A percentile compares a stretch with the other conserved stretches of the same genome.
Conservation (phyloP, 176 grass and related monocot species). For the Rhipidocladum racemiflorum region DNA sequence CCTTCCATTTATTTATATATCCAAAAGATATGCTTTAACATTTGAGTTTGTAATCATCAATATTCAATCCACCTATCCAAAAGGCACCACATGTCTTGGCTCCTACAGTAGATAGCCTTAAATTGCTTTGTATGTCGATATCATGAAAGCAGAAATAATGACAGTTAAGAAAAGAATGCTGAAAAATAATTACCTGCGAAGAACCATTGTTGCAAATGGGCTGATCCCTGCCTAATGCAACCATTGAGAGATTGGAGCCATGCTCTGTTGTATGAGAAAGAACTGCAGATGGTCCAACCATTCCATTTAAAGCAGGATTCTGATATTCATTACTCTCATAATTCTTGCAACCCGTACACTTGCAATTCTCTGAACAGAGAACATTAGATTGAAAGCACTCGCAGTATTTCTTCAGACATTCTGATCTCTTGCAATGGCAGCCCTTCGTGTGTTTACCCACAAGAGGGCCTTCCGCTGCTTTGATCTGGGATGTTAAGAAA, state of each 20-base stretch:
- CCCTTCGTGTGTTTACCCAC: constrained; percentile 41
- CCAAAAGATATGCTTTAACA: background rate
- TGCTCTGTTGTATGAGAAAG: constrained; percentile 21
- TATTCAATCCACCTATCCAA: background rate
- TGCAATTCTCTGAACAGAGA: constrained; percentile 50
- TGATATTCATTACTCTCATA: constrained; percentile 34
- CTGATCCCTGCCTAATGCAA: constrained; percentile 24
- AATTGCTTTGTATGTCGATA: background rate
- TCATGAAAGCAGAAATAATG: background rate
- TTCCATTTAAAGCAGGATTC: constrained; percentile 34
- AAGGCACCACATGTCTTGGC: background rate
- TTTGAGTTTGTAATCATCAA: background rate
- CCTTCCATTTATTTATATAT: background rate
- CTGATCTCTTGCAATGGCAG: constrained; percentile 47
- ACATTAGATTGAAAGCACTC: constrained; percentile 48
- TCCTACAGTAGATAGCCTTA: background rate
- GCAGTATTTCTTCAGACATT: constrained; percentile 52
- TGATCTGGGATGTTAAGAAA: constrained; percentile 20
- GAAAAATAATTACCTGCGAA: constrained; percentile 33
- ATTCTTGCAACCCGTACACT: constrained; percentile 45
- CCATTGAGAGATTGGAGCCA: background rate
- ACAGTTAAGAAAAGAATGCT: background rate
- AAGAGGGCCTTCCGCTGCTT: constrained; percentile 20
- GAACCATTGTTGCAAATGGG: constrained; percentile 11
- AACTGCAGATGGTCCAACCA: constrained; percentile 27